These are phyloP conservation scores for Kuraishia hungarica DNA, from an alignment of 805 yeast genomes.

Conservation along the genomic window DNA sequence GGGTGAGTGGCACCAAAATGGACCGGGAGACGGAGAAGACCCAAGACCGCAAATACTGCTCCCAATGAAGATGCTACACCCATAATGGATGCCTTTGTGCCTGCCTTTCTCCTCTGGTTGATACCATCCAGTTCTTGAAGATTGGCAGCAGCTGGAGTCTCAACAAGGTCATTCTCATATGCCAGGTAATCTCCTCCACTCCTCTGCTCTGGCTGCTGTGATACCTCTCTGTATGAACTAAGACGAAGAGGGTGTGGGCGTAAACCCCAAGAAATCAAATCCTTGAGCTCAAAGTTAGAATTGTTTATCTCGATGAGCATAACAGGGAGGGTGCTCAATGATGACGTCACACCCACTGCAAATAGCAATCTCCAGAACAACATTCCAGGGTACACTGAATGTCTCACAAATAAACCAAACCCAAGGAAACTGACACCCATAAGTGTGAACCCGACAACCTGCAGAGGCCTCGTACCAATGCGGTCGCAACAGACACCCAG, in stretches of 20 bases:
- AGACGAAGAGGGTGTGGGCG: conserved; percentile 14
- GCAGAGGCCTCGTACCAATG: conserved; percentile 50
- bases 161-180: conserved; percentile 8
- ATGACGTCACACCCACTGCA: conserved; percentile 48
- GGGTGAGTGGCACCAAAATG: conserved; percentile 31
- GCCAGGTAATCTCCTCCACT: conserved; percentile 5
- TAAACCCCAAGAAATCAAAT: conserved; percentile 18
- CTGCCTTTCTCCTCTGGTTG: conserved; percentile 28
- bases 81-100: conserved; percentile 49
- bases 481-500: conserved; percentile 58
- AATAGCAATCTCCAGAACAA: conserved; percentile 44
- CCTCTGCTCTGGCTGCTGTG: conserved; percentile 21
- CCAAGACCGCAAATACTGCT: conserved; percentile 52
- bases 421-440: conserved; percentile 38
- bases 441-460: conserved; percentile 36
- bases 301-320: conserved; percentile 37
- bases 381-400: conserved; percentile 38
- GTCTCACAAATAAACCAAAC: conserved; percentile 34
- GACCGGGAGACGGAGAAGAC: conserved; percentile 50
- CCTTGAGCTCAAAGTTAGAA: conserved; percentile 28
- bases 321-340: conserved; percentile 38
- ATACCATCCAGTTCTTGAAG: conserved; percentile 12
- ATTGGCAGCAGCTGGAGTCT: conserved; percentile 2
- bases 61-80: conserved; percentile 61
- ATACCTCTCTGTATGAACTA: conserved; percentile 21